These are phyloP conservation scores for Dillenia suffruticosa DNA, from an alignment of 164 flowering plant genomes.

Conservation along the genomic window DNA sequence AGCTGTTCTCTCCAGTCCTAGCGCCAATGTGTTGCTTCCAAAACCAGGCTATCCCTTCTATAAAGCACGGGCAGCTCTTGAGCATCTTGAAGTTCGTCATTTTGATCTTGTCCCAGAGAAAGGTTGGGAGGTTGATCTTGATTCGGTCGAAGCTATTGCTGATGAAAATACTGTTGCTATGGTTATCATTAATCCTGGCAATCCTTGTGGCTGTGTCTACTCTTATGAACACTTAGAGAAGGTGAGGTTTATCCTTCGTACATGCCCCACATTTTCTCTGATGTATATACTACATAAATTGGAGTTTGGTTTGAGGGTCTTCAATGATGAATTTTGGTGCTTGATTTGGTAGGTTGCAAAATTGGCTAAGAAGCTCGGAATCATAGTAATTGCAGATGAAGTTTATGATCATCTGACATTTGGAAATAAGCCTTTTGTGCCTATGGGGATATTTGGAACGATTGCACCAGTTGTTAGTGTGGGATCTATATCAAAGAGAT, in stretches of 20 bases:
- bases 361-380: constrained; percentile 23
- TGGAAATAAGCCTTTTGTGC: background rate
- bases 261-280: background rate
- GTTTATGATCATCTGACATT: background rate
- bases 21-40: constrained; percentile 11
- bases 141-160: constrained; percentile 1
- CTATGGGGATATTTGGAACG: no score
- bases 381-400: constrained; percentile 5
- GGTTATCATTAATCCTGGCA: constrained; percentile 9
- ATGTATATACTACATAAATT: background rate
- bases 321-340: background rate
- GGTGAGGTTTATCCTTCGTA: background rate
- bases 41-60: constrained; percentile 5
- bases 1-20: constrained; percentile 5
- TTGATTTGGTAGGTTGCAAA: constrained; percentile 16
- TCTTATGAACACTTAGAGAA: constrained; percentile 2
- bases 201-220: constrained; percentile 6
- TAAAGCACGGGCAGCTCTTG: constrained; percentile 2
- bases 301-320: background rate
- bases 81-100: constrained; percentile 7
- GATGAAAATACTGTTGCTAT: constrained; percentile 12
- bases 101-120: constrained; percentile 9
- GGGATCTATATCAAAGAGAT: no score
- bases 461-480: background rate
- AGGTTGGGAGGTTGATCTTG: constrained; percentile 10